Percentiles rank a stretch among this genome's conserved stretches.
These are phyloP conservation scores for Lichtheimia ramosa DNA, from an alignment of 371 early-diverging fungal species.

Conservation along the genomic window DNA sequence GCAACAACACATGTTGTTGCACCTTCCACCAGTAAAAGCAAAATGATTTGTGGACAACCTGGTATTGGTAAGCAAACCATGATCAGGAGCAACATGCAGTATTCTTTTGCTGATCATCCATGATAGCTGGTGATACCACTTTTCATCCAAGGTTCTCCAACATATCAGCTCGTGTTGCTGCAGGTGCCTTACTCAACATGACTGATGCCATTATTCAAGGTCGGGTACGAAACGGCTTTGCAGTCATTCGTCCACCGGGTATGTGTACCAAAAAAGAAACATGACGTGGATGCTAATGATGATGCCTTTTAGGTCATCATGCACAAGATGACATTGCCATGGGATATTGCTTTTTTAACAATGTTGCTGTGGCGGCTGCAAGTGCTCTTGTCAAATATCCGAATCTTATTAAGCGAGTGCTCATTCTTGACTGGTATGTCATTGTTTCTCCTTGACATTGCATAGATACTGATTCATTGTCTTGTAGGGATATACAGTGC, in stretches of 20 bases:
- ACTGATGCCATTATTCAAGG: constrained; percentile 54
- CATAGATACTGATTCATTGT: background rate
- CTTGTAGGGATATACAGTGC: constrained; percentile 65
- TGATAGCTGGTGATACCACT: constrained; percentile 54
- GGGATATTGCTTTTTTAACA: constrained; percentile 72
- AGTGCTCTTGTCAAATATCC: constrained; percentile 49
- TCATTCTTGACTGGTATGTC: constrained; percentile 58
- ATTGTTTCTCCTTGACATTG: background rate
- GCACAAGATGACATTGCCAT: constrained; percentile 63
- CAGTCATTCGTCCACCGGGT: constrained; percentile 65
- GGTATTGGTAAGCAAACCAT: constrained; percentile 36
- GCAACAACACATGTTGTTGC: constrained; percentile 29
- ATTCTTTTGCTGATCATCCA: background rate
- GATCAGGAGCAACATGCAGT: background rate
- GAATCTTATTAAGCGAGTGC: constrained; percentile 44
- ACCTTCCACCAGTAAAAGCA: constrained; percentile 45
- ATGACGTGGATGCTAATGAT: constrained; percentile 2
- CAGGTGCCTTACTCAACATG: constrained; percentile 54
- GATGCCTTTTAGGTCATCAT: constrained; percentile 46
- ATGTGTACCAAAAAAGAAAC: constrained; percentile 4
- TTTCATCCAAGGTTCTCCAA: constrained; percentile 53
- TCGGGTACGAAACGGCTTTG: constrained; percentile 61
- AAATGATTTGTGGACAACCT: constrained; percentile 55
- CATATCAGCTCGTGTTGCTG: constrained; percentile 53
- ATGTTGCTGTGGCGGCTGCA: constrained; percentile 65